Conservation (phyloP, 257 asterid species). For the Scutellaria minor region DNA sequence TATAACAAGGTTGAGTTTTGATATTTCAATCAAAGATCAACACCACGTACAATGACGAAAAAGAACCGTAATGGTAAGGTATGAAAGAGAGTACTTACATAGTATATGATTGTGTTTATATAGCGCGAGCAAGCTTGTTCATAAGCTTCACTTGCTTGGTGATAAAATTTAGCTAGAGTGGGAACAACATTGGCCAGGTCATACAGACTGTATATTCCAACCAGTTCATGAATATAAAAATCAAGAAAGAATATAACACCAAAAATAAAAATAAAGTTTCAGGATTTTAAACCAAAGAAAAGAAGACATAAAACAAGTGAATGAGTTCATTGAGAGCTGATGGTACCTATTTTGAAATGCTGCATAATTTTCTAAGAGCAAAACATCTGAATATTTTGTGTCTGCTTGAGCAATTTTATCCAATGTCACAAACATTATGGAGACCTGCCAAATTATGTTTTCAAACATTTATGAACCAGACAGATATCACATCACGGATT, state of each 20-base stretch:
- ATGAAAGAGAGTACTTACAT: conserved; percentile 54
- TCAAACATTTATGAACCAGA: conserved; percentile 34
- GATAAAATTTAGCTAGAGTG: conserved; percentile 91
- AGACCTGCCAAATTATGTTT: conserved; percentile 66
- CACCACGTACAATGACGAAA: conserved; percentile 19
- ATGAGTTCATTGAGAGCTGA: conserved; percentile 25
- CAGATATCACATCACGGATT: conserved; percentile 2
- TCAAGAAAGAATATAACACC: conserved; percentile 5
- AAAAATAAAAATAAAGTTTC: background rate
- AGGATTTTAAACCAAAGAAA: conserved; percentile 11
- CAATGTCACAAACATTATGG: conserved; percentile 94
- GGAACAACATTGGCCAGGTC: conserved; percentile 98
- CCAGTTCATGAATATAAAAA: conserved; percentile 37
- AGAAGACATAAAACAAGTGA: conserved; percentile 10
- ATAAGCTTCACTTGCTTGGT: conserved; percentile 97
- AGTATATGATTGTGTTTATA: conserved; percentile 83
- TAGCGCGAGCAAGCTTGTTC: conserved; percentile 90
- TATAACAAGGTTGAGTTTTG: background rate
- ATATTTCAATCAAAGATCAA: background rate
- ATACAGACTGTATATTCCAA: conserved; percentile 71
- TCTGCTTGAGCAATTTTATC: conserved; percentile 94
- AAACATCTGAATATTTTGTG: conserved; percentile 73
- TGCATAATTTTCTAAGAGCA: conserved; percentile 96
- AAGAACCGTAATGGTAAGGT: background rate
- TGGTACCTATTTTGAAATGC: conserved; percentile 95